phyloP scores from a whole-genome alignment of 495 filamentous ascomycete species.

The Podospora pseudocomata region DNA sequence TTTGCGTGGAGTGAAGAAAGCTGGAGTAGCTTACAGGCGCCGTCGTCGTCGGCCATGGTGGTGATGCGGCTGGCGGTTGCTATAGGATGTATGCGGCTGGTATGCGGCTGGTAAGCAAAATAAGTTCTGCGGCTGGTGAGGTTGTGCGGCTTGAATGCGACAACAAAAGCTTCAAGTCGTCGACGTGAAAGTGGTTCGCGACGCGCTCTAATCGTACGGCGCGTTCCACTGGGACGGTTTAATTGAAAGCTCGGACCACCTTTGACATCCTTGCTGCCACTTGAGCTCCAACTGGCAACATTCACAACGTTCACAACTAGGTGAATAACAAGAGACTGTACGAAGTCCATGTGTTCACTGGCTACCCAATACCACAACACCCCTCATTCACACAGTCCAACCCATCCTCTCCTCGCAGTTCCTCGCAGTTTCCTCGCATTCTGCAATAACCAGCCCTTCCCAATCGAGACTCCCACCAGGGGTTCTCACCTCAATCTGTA shows the following conservation, averaged over 20 bases:
- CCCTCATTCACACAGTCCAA: not conserved
- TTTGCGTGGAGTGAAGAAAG: not conserved
- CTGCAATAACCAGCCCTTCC: not conserved
- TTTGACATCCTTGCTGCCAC: not conserved
- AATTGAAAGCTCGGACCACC: conserved; percentile 12
- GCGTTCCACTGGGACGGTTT: not conserved
- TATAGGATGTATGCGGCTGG: not conserved
- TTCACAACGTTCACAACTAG: too few relatives aligned
- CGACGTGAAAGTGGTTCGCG: not conserved
- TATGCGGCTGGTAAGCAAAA: not conserved
- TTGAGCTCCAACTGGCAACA: not conserved
- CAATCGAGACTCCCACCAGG: not conserved
- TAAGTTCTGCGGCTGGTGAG: not conserved
- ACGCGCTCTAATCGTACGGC: not conserved
- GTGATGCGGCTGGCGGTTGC: not conserved
- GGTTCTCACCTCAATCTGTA: not conserved
- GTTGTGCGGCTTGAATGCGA: not conserved
- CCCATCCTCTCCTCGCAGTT: not conserved
- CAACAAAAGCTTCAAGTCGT: not conserved
- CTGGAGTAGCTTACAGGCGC: conserved; percentile 20
- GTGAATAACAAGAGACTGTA: too few relatives aligned
- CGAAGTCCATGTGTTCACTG: too few relatives aligned
- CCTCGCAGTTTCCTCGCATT: not conserved
- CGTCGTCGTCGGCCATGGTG: conserved; percentile 22
- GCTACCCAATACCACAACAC: too few relatives aligned